Percentiles rank a stretch among this genome's conserved stretches.
phyloP scores from a whole-genome alignment of 1,284 basidiomycete genomes.

The Spongispora temasekensis region DNA sequence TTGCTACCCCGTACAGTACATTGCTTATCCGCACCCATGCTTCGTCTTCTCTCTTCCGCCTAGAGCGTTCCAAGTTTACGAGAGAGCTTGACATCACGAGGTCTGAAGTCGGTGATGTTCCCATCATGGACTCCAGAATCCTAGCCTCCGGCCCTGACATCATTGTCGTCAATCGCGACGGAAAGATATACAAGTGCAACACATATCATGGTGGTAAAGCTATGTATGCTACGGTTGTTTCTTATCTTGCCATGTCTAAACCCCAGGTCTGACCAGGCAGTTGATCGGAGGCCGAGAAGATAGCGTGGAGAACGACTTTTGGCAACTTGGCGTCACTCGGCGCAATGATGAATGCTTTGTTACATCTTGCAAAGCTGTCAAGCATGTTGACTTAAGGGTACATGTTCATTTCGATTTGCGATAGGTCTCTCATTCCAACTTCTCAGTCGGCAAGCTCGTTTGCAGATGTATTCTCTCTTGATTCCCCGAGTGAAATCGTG shows the following conservation, averaged over 20 bases:
- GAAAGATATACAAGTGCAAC: conserved; percentile 44
- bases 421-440: conserved; percentile 10
- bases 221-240: conserved; percentile 32
- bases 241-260: conserved; percentile 26
- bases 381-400: conserved; percentile 53
- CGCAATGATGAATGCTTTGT: conserved; percentile 33
- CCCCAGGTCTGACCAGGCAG: conserved; percentile 21
- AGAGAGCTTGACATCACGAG: conserved; percentile 41
- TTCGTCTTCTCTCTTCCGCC: conserved; percentile 30
- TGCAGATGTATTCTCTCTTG: conserved; percentile 38
- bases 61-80: conserved; percentile 21
- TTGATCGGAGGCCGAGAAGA: conserved; percentile 21
- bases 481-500: conserved; percentile 40
- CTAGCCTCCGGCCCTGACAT: conserved; percentile 32
- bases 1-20: conserved; percentile 27
- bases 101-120: conserved; percentile 42
- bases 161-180: conserved; percentile 47
- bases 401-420: conserved; percentile 3
- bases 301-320: conserved; percentile 27
- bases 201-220: conserved; percentile 30
- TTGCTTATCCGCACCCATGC: conserved; percentile 34
- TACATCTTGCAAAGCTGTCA: conserved; percentile 35
- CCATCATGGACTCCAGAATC: conserved; percentile 49
- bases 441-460: conserved; percentile 28
- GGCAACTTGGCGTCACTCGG: conserved; percentile 29